Evolutionary conservation across 768 basidiomycete genomes (phyloP), one percentile per base, ranked within the genome.

Genomic region (Hortiboletus flavorubellus): DNA sequence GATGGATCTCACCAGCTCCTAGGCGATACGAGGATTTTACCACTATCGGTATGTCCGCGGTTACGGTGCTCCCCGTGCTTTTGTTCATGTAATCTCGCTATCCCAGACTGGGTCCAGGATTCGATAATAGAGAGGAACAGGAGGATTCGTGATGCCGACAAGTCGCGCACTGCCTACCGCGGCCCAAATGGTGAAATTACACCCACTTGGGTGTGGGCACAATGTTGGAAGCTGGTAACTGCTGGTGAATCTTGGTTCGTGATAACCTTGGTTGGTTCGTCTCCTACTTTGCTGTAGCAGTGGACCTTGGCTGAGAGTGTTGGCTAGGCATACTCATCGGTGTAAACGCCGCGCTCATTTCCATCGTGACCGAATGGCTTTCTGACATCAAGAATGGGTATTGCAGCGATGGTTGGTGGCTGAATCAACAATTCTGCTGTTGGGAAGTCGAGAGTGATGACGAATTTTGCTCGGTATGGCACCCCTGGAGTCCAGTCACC

Each of bases 311-410:
- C 41, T 63, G 42, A 65, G 26, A 29, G 10, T 39, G 39, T 42
- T 37, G 35, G 44, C 35, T 65, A 96, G 96, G 96, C 11, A 79
- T 93, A 26, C 85, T 82, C 61, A 98, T 99, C 58, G 97, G 97
- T 33, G 69, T 93, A 40, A 97, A 92, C 63, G 93, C 94, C n/a
- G 96, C 93, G 9, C 71, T 98, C 49, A 94, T 97, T 49, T 93
- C 94, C 31, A 97, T 99, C 62, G 76, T 94, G 56, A 97, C 93
- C 46, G 92, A 91, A 73, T 99, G 97, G 97, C 81, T 99, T 23
- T 93, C 94, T 3, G 96, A 98, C 71, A 85, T 98, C 60, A 98
- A 98, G 75, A 89, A 95, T 77, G 97, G 97, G 1, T 97, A 98
- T 67, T 99, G 97, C 73, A 79, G 84, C 4, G 92, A 94, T 61